Base-by-base conservation (phyloP, 495 filamentous ascomycete genomes). In the Cudoniella acicularis region DNA sequence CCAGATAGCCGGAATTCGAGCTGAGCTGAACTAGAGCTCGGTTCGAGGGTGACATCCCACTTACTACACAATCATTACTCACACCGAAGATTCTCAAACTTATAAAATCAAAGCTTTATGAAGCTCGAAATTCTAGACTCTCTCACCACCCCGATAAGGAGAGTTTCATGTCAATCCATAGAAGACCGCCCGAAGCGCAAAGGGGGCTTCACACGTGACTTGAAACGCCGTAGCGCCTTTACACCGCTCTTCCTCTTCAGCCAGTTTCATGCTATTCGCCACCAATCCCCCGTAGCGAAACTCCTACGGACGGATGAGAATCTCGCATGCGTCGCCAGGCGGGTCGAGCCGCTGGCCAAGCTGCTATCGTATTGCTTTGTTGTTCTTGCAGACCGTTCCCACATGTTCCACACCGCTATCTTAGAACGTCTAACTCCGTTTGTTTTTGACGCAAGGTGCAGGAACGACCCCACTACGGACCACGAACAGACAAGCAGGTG, bases 361-460 rank as follows among this genome's bases (percentile, higher is more conserved):
- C 52, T 53, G 63, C 49, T 54, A 24, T 47, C 21, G 36, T 40
- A 45, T 46, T 45, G 53, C 42, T 65, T 59, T 56, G 60, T 52
- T 66, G 64, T 66, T 25, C 64, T 51, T 36, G 40, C 60, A 43
- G 30, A 10, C 46, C 40, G 40, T 45, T 42, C 59, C 40, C 22
- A 51, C 27, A 48, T 24, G 30, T 55, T 66, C 56, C 59, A 63
- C 61, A 63, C 61, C 61, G 61, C 61, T 30, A 54, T 55, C 18
- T n/a, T n/a, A n/a, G n/a, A n/a, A n/a, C n/a, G n/a, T n/a, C n/a
- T 36, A 36, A 36, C 6, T 36, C 30, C 30, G 30, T 36, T 36
- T 36, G 43, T 20, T 46, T 2, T 27, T 27, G 26, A 27, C 24
- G 55, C 16, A 40, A 41, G 47, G 36, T 55, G 63, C 59, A 62